Evolutionary conservation across 179 eudicot species (phyloP).

Genomic region (Amaranthus tricolor): DNA sequence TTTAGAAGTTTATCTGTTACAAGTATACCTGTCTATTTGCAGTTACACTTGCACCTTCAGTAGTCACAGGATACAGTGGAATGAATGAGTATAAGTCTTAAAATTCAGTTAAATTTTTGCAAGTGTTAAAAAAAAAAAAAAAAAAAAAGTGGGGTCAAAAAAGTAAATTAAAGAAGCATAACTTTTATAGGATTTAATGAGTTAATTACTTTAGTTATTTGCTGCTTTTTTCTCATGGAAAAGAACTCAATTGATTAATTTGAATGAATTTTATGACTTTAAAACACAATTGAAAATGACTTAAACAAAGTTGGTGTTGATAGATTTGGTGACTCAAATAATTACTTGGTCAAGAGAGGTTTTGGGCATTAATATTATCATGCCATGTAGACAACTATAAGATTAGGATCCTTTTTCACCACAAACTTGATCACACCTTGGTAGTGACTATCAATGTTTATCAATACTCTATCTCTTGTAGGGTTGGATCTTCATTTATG

Average conservation of each 20-base stretch:
- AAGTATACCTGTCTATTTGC: neutral
- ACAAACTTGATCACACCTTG: neutral
- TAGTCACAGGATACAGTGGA: slow-evolving; percentile 13
- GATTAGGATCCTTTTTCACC: slow-evolving; percentile 12
- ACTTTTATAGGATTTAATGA: slow-evolving; percentile 5
- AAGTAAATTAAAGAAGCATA: neutral
- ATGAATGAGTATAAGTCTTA: slow-evolving; percentile 5
- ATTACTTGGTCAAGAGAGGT: neutral
- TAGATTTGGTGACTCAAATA: slow-evolving; percentile 1
- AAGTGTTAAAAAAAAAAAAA: neutral
- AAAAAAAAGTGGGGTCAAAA: neutral
- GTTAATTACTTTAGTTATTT: neutral
- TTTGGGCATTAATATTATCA: slow-evolving; percentile 3
- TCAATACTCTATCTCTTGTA: neutral
- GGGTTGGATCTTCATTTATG: neutral
- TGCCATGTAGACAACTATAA: slow-evolving; percentile 7
- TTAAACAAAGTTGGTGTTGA: neutral
- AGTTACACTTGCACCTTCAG: neutral
- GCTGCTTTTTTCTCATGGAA: neutral
- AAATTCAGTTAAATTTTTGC: slow-evolving; percentile 2
- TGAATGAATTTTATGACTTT: neutral
- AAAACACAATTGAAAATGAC: slow-evolving; percentile 3
- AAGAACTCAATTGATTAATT: neutral
- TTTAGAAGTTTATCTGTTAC: neutral
- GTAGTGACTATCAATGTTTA: neutral